Evolutionary conservation across 2,329 filamentous ascomycete genomes (phyloP).

Genomic region (Byssothecium circinans): DNA sequence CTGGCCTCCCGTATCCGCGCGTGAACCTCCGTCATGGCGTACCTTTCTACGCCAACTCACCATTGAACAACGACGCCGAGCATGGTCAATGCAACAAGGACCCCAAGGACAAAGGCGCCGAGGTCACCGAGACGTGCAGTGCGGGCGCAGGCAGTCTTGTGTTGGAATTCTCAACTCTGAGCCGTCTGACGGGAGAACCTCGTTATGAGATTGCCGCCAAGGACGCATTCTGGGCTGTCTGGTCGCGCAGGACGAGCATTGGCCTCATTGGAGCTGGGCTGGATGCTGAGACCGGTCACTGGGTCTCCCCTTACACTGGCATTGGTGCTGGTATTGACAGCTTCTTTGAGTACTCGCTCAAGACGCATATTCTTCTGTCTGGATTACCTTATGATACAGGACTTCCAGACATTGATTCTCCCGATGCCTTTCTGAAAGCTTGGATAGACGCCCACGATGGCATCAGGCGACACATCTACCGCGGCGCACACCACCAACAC

Average conservation of each 20-base stretch:
- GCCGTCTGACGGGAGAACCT: slow-evolving; percentile 79
- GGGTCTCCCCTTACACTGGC: slow-evolving; percentile 86
- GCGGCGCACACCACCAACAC: slow-evolving; percentile 71
- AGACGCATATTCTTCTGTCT: slow-evolving; percentile 87
- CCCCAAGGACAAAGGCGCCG: slow-evolving; percentile 53
- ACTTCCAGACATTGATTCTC: slow-evolving; percentile 64
- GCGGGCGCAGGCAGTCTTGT: slow-evolving; percentile 95
- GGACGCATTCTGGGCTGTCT: slow-evolving; percentile 95
- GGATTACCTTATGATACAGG: slow-evolving; percentile 55
- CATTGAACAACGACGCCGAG: slow-evolving; percentile 64
- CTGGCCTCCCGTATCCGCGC: slow-evolving; percentile 89
- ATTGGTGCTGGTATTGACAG: slow-evolving; percentile 97
- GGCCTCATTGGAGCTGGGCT: slow-evolving; percentile 89
- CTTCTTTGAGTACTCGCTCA: slow-evolving; percentile 97
- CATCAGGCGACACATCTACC: slow-evolving; percentile 90
- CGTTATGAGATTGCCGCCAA: slow-evolving; percentile 91
- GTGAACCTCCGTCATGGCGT: slow-evolving; percentile 91
- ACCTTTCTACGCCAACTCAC: slow-evolving; percentile 88
- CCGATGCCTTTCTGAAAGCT: slow-evolving; percentile 75
- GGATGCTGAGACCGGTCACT: slow-evolving; percentile 85
- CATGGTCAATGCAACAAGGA: slow-evolving; percentile 52
- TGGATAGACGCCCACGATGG: slow-evolving; percentile 86
- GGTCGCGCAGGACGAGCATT: slow-evolving; percentile 80
- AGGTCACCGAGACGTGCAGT: slow-evolving; percentile 95
- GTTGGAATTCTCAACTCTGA: slow-evolving; percentile 88